phyloP scores from a whole-genome alignment of 2,329 filamentous ascomycete species.

The Trichophyton schoenleinii region DNA sequence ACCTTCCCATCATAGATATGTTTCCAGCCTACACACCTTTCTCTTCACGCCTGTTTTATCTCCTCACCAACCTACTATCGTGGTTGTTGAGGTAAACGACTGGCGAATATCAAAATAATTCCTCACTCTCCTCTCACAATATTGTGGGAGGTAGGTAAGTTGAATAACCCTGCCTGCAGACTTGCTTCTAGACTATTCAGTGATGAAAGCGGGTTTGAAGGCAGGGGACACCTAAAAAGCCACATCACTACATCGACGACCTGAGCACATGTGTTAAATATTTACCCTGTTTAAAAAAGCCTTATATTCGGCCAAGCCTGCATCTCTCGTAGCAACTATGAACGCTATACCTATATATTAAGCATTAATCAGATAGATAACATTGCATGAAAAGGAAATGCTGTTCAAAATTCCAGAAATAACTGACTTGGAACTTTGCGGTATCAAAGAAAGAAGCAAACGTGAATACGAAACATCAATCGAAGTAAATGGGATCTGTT shows the following conservation, averaged over 20 bases:
- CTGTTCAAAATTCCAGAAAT: constrained; percentile 1
- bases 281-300: background rate
- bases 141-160: constrained; percentile 1
- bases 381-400: background rate
- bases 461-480: background rate
- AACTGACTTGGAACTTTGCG: background rate
- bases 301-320: background rate
- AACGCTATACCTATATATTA: constrained; percentile 3
- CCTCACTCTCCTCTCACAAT: background rate
- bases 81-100: constrained; percentile 71
- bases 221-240: constrained; percentile 23
- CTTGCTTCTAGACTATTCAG: constrained; percentile 19
- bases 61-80: constrained; percentile 56
- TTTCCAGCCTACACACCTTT: background rate
- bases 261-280: background rate
- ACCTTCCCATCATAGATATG: background rate
- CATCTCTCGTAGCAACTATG: background rate
- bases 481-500: background rate
- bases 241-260: too few relatives aligned
- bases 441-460: background rate
- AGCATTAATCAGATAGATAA: constrained; percentile 1
- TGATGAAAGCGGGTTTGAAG: constrained; percentile 31
- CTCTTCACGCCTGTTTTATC: constrained; percentile 59
- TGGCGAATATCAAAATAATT: constrained; percentile 61
- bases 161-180: constrained; percentile 29